Conservation (phyloP, 495 filamentous ascomycete genomes). For the Barbatosphaeria neglecta region DNA sequence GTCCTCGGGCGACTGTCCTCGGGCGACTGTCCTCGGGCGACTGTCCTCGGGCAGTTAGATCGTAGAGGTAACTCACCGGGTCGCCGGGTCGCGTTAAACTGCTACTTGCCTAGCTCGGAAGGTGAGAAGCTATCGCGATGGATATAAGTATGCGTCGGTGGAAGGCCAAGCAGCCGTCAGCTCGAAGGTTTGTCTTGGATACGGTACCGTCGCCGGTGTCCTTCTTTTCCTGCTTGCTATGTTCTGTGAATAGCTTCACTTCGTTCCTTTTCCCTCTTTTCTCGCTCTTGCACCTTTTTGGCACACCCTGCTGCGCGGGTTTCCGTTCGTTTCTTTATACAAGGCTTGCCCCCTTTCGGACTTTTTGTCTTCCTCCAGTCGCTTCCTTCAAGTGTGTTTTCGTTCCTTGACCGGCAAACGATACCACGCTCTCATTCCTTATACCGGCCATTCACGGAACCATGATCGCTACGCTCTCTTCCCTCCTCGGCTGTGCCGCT, state of each 20-base stretch:
- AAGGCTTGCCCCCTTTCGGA: too few species aligned
- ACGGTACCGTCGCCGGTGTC: not conserved
- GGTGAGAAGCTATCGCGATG: not conserved
- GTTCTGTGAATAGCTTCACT: constrained; percentile 18
- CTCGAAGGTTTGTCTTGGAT: not conserved
- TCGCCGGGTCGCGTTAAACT: too few species aligned
- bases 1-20: too few species aligned
- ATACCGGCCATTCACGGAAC: not conserved
- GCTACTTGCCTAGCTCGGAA: too few species aligned
- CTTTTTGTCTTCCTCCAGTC: not conserved
- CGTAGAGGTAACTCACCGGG: too few species aligned
- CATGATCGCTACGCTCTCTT: constrained; percentile 14
- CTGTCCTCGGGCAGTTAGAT: too few species aligned
- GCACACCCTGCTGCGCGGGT: constrained; percentile 24
- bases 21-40: too few species aligned
- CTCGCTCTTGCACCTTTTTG: constrained; percentile 3
- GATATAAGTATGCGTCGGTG: not conserved
- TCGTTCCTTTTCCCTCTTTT: constrained; percentile 8
- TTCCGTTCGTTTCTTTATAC: constrained; percentile 11
- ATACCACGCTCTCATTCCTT: not conserved
- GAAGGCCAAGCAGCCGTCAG: not conserved
- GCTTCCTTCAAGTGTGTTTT: constrained; percentile 2
- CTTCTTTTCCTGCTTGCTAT: too few species aligned
- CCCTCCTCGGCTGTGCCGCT: constrained; percentile 13
- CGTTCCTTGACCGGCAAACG: not conserved